Conservation (phyloP, 441 rosid species). For the Daphne laureola region DNA sequence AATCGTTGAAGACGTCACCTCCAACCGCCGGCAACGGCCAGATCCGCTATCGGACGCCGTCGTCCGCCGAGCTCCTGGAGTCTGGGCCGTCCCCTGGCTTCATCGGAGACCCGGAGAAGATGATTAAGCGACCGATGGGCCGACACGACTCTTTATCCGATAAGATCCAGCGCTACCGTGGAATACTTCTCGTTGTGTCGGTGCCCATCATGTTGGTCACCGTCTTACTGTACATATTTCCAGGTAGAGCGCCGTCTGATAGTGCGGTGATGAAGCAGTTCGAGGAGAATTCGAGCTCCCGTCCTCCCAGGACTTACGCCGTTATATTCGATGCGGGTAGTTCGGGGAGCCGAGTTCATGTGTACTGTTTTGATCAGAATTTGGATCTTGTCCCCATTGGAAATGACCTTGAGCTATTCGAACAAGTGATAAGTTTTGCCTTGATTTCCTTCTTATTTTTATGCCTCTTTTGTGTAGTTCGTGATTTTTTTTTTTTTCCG, state of each 20-base stretch:
- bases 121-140: constrained; percentile 44
- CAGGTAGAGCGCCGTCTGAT: constrained; percentile 39
- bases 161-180: constrained; percentile 64
- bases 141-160: constrained; percentile 61
- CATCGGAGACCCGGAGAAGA: constrained; percentile 39
- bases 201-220: constrained; percentile 54
- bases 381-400: constrained; percentile 87
- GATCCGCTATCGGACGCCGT: constrained; percentile 92
- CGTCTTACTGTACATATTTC: constrained; percentile 59
- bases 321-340: constrained; percentile 95
- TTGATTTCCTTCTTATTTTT: neutral
- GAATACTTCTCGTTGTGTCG: constrained; percentile 51
- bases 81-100: constrained; percentile 25
- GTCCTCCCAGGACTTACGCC: constrained; percentile 45
- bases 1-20: constrained; percentile 49
- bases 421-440: constrained; percentile 36
- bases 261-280: constrained; percentile 25
- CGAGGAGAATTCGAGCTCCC: constrained; percentile 22
- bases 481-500: constrained; percentile 1
- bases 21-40: constrained; percentile 57
- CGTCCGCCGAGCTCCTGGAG: constrained; percentile 74
- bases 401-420: constrained; percentile 80
- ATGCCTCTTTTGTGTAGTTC: neutral
- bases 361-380: constrained; percentile 76
- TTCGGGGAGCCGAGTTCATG: constrained; percentile 96